A percentile compares a stretch with the other conserved stretches of the same genome.
Evolutionary conservation across 495 filamentous ascomycete species (phyloP).

Genomic region (Letharia columbiana): DNA sequence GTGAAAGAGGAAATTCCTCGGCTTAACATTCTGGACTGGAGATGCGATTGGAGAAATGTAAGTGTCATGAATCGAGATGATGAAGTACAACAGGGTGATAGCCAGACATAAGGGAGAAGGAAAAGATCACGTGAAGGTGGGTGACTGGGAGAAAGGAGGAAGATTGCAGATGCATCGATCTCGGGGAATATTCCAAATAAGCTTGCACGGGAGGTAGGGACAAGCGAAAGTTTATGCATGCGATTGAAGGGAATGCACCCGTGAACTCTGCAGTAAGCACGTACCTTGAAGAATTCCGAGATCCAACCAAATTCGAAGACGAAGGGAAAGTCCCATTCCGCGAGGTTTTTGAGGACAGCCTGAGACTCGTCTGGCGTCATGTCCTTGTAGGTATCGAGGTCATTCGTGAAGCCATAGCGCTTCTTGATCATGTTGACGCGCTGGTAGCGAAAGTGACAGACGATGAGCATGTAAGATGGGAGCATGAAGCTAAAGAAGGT

Average conservation of each 20-base stretch:
- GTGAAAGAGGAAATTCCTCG: not conserved
- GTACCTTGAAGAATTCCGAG: constrained; percentile 26
- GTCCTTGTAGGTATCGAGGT: constrained; percentile 17
- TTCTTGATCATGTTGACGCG: constrained; percentile 24
- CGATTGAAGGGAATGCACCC: not conserved
- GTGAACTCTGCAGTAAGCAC: constrained; percentile 8
- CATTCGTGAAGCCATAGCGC: constrained; percentile 24
- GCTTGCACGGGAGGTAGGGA: not conserved
- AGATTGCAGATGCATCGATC: not conserved
- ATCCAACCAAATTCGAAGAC: constrained; percentile 27
- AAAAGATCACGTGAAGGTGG: not conserved
- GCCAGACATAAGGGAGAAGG: not conserved
- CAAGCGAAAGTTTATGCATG: not conserved
- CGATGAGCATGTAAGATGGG: constrained; percentile 6
- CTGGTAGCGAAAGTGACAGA: constrained; percentile 17
- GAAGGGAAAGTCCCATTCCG: constrained; percentile 25
- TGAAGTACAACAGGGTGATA: not conserved
- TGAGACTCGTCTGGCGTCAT: constrained; percentile 27
- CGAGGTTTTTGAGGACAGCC: constrained; percentile 25
- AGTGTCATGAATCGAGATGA: not conserved
- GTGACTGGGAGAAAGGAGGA: not conserved
- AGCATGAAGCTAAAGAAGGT: not conserved
- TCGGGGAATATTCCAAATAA: not conserved
- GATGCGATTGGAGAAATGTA: not conserved
- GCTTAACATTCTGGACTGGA: not conserved